phyloP scores from a whole-genome alignment of 169 alveolate genomes.

The Blepharisma undulans region DNA sequence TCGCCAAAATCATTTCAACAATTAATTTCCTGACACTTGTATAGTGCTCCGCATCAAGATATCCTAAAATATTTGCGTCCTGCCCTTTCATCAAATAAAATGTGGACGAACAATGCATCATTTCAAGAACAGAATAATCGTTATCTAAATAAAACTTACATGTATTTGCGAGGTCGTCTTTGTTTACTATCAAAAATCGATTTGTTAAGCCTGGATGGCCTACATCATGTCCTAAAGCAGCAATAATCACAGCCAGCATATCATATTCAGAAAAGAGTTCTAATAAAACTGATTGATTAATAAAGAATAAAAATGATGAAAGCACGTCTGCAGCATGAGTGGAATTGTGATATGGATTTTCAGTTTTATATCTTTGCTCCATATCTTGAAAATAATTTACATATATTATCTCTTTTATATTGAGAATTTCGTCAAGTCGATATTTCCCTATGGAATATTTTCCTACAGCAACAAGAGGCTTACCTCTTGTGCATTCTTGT shows the following conservation, averaged over 20 bases:
- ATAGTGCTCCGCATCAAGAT: conserved; percentile 56
- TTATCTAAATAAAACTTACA: conserved; percentile 67
- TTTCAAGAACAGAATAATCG: conserved; percentile 92
- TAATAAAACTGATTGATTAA: neutral
- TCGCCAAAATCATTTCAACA: conserved; percentile 91
- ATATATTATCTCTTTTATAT: neutral
- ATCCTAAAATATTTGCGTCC: conserved; percentile 53
- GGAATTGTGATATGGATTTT: conserved; percentile 59
- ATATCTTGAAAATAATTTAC: neutral
- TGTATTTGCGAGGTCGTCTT: conserved; percentile 55
- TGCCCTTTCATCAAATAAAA: conserved; percentile 68
- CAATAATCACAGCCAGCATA: conserved; percentile 78
- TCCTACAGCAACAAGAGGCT: neutral
- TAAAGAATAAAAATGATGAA: conserved; percentile 23
- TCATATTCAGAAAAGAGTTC: conserved; percentile 53
- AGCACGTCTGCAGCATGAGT: conserved; percentile 62
- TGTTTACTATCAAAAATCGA: conserved; percentile 37
- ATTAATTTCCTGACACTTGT: conserved; percentile 78
- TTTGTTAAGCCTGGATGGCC: conserved; percentile 92
- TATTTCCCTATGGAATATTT: neutral
- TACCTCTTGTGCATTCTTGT: neutral
- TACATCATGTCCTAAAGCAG: conserved; percentile 92
- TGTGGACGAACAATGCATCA: conserved; percentile 90
- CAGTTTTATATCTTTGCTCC: neutral
- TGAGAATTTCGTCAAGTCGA: neutral